Base-by-base conservation (phyloP, 495 filamentous ascomycete genomes). In the Pseudoneurospora amorphoporcata region DNA sequence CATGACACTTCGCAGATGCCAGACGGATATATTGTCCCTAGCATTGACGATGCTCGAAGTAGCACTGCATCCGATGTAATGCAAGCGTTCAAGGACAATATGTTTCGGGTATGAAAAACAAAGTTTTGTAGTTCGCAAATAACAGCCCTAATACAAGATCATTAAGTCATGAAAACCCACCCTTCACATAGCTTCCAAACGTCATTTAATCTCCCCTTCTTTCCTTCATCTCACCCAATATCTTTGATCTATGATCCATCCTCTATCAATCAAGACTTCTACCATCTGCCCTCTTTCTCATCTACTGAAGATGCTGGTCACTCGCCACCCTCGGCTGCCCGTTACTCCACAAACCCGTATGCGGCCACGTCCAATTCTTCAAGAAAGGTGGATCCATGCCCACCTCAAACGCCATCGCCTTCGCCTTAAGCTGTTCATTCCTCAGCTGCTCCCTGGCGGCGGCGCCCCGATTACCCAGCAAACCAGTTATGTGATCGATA, bases 351-450 rank as follows among this genome's bases (percentile, higher is more conserved):
- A 76, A 35, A 16, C 77, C 75, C 43, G 72, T 72, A 47, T 80
- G 86, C 6, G 88, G 85, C 90, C 90, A 93, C 16, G 74, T 81
- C 90, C 91, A 93, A 19, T 87, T 83, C 35, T 83, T 87, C 75
- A 92, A 84, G 42, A 88, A 82, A n/a, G 87, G 82, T 39, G 89
- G 89, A 81, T 92, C 90, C 69, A 92, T 75, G 12, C 90, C 90
- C 68, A 86, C 82, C 80, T 91, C 87, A 77, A 85, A 92, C 0
- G 90, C 90, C 78, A 86, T 84, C 32, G 83, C 85, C 74, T 83
- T 83, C 0, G 87, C 89, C 47, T 81, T 78, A 58, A 92, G 84
- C 81, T 90, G 88, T 73, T 84, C 76, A 71, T 87, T 88, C 68
- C 85, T 74, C 71, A 93, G 83, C 73, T 80, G 83, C 81, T 92